Evolutionary conservation across 495 filamentous ascomycete species (phyloP), one percentile per base, ranked within the genome.

Genomic region (Penicillium herquei): DNA sequence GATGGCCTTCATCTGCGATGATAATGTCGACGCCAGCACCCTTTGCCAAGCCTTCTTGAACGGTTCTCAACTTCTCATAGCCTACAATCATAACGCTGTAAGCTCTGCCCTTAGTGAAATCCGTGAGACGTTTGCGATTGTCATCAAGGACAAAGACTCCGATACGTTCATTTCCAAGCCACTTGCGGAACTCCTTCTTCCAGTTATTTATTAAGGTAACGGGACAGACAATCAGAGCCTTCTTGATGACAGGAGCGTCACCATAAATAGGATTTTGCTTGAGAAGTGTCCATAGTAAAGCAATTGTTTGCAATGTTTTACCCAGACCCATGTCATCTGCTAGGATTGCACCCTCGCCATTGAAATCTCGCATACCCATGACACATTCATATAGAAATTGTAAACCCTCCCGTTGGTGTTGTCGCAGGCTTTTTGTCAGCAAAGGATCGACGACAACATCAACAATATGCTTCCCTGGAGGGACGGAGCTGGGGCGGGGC

Each of bases 241-340:
- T 92, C 61, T 85, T 88, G 39, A 92, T 78, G 0, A 90, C 85
- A 4, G 85, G 84, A 8, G 68, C 47, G 40, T 76, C 80, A 37
- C 81, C 78, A 55, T 84, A 79, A 8, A 91, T 75, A 0, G 89
- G 88, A 61, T 88, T 92, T 69, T 93, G 89, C 69, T 91, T 92
- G 46, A 93, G 62, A 34, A 93, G 70, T 2, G 89, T 93, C 89
- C 89, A 93, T 18, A 93, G 59, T 30, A 93, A 67, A 0, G 89
- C 77, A 53, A 93, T 92, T 0, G 87, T 91, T 69, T 91, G 89
- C 37, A 92, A 64, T 5, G 89, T 91, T 62, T 92, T 92, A 11
- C 89, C 89, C 8, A 92, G 61, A 3, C 89, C 89, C 89, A 92
- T 92, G 58, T 92, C 89, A 63, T 93, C 89, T 4, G 89, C 89